A percentile compares a stretch with the other conserved stretches of the same genome.
These are phyloP conservation scores for Cyphellophora attinorum DNA, from an alignment of 2,329 filamentous ascomycete species.

Conservation along the genomic window DNA sequence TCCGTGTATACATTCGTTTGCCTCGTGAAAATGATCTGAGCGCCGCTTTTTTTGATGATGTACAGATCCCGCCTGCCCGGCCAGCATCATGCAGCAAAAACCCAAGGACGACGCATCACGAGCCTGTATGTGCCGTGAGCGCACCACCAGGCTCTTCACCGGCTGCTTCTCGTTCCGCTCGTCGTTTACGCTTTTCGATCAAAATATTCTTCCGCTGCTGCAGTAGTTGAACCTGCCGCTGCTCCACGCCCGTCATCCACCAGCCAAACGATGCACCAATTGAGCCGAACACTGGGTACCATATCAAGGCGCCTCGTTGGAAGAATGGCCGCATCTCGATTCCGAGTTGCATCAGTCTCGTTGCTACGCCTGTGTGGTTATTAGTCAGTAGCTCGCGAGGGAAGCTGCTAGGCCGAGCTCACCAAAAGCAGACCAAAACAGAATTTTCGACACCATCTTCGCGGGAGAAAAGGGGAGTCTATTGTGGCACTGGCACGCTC, in stretches of 20 bases:
- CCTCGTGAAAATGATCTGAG: background rate
- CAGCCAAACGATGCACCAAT: slow-evolving; percentile 90
- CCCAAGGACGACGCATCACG: too few species aligned
- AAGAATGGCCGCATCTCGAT: slow-evolving; percentile 97
- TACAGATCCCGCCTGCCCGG: too few species aligned
- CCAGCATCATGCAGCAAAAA: too few species aligned
- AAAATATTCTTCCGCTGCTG: slow-evolving; percentile 68
- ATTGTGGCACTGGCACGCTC: too few species aligned
- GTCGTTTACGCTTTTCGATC: slow-evolving; percentile 80
- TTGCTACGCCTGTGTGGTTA: slow-evolving; percentile 63
- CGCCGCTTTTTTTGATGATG: too few species aligned
- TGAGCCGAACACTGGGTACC: slow-evolving; percentile 79
- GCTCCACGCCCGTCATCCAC: slow-evolving; percentile 87
- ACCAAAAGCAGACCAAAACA: background rate
- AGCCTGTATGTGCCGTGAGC: slow-evolving; percentile 1
- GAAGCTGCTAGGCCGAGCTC: background rate
- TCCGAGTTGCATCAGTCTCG: slow-evolving; percentile 91
- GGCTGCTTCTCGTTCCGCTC: slow-evolving; percentile 55
- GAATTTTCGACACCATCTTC: slow-evolving; percentile 1
- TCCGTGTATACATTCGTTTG: slow-evolving; percentile 1
- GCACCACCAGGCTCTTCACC: slow-evolving; percentile 6
- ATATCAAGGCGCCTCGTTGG: slow-evolving; percentile 74
- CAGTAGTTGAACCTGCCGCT: slow-evolving; percentile 68
- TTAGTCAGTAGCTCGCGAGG: background rate
- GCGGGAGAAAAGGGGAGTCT: too few species aligned